These are phyloP conservation scores for Metschnikowia proteae DNA, from an alignment of 805 yeast species.

Conservation along the genomic window DNA sequence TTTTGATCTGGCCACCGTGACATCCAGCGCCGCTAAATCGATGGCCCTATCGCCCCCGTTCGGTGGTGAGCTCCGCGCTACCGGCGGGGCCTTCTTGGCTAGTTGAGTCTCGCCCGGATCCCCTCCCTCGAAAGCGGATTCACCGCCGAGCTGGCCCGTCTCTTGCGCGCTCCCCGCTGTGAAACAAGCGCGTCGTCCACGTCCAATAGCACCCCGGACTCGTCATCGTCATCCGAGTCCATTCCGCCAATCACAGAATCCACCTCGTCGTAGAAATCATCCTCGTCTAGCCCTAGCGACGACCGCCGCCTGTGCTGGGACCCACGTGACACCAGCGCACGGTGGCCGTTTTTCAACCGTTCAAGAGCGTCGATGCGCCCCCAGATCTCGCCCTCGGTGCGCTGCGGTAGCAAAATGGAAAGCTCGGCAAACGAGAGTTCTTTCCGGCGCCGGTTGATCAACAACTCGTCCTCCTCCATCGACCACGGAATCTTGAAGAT, in stretches of 20 bases:
- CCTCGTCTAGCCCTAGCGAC: constrained; percentile 41
- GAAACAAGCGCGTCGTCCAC: constrained; percentile 32
- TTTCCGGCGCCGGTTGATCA: constrained; percentile 49
- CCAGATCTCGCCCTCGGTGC: constrained; percentile 73
- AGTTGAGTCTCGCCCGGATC: constrained; percentile 8
- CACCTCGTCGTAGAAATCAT: constrained; percentile 40
- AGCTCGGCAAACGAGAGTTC: constrained; percentile 71
- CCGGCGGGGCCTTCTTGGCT: neutral
- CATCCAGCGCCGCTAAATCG: constrained; percentile 2
- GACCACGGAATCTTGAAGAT: constrained; percentile 44
- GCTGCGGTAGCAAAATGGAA: constrained; percentile 64
- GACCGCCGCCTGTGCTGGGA: constrained; percentile 34
- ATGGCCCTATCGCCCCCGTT: neutral
- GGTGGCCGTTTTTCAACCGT: constrained; percentile 20
- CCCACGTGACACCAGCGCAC: constrained; percentile 17
- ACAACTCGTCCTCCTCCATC: constrained; percentile 69
- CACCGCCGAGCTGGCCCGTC: constrained; percentile 43
- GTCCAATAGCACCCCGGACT: constrained; percentile 30
- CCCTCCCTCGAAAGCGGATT: constrained; percentile 31
- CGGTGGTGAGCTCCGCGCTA: no score
- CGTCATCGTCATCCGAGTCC: constrained; percentile 33
- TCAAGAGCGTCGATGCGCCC: constrained; percentile 47
- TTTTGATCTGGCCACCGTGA: neutral
- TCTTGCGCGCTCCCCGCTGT: constrained; percentile 18
- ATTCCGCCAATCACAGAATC: constrained; percentile 39